Conservation (phyloP, 1,284 basidiomycete genomes). For the Ceraceosorus guamensis region DNA sequence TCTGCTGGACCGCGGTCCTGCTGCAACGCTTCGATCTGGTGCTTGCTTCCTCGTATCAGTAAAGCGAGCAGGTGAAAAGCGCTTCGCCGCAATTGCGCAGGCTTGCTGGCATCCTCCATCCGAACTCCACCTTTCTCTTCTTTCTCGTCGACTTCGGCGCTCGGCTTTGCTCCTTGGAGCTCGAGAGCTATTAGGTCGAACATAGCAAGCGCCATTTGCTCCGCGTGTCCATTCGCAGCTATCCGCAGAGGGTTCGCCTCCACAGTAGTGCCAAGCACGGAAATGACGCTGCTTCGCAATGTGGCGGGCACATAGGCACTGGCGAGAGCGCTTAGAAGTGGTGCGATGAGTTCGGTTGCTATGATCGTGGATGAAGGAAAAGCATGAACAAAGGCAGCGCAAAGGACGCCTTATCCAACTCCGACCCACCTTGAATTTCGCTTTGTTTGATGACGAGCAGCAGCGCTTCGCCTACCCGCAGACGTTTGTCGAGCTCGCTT, state of each 20-base stretch:
- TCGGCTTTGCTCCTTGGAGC: slow-evolving; percentile 10
- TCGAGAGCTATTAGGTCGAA: slow-evolving; percentile 36
- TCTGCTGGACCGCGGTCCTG: background rate
- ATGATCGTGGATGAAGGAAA: slow-evolving; percentile 9
- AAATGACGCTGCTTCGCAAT: slow-evolving; percentile 35
- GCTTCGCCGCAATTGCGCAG: slow-evolving; percentile 36
- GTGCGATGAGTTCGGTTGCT: slow-evolving; percentile 22
- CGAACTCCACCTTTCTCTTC: too few relatives aligned
- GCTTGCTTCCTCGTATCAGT: slow-evolving; percentile 20
- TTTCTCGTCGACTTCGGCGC: slow-evolving; percentile 4
- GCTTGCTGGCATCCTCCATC: slow-evolving; percentile 10
- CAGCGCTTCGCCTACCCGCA: slow-evolving; percentile 83
- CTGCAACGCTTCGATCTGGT: slow-evolving; percentile 26
- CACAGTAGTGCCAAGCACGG: slow-evolving; percentile 41
- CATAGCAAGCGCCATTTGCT: slow-evolving; percentile 21
- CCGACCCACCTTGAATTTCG: too few relatives aligned
- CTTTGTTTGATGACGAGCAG: slow-evolving; percentile 68
- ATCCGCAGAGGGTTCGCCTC: slow-evolving; percentile 34
- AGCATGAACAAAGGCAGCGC: too few relatives aligned
- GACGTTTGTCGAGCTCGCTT: slow-evolving; percentile 66
- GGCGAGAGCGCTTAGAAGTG: slow-evolving; percentile 29
- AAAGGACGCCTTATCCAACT: too few relatives aligned
- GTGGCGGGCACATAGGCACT: slow-evolving; percentile 30
- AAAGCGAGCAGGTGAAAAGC: slow-evolving; percentile 36
- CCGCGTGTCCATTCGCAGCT: slow-evolving; percentile 16